Percentiles rank a stretch among this genome's conserved stretches.
phyloP scores from a whole-genome alignment of 768 basidiomycete species.

The Leccinum uliginosum region DNA sequence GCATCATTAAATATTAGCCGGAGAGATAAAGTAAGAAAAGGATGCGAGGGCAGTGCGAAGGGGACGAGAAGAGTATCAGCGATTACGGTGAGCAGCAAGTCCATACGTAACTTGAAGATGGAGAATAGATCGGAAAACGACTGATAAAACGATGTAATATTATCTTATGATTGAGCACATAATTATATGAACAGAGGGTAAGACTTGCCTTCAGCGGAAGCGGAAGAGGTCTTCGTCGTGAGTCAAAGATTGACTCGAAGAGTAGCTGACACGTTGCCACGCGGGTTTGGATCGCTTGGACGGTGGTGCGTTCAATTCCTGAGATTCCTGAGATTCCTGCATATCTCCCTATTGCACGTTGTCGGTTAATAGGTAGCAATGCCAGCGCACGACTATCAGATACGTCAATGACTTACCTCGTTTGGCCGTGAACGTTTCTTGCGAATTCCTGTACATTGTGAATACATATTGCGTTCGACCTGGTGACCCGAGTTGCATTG shows the following conservation, averaged over 20 bases:
- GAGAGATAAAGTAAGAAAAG: background rate
- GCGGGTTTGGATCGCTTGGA: background rate
- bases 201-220: background rate
- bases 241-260: background rate
- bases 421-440: background rate
- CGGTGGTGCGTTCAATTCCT: background rate
- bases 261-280: background rate
- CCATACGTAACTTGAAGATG: background rate
- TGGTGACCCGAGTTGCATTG: background rate
- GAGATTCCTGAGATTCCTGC: background rate
- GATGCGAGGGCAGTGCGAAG: background rate
- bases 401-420: background rate
- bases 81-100: background rate
- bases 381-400: background rate
- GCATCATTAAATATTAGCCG: background rate
- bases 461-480: background rate
- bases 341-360: background rate
- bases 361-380: background rate
- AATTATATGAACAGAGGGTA: background rate
- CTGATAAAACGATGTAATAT: background rate
- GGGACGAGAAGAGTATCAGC: background rate
- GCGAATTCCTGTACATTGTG: background rate
- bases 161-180: background rate
- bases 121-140: background rate
- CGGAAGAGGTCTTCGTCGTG: background rate